phyloP scores from a whole-genome alignment of 352 stramenopile genomes.

The Peronospora belbahrii region DNA sequence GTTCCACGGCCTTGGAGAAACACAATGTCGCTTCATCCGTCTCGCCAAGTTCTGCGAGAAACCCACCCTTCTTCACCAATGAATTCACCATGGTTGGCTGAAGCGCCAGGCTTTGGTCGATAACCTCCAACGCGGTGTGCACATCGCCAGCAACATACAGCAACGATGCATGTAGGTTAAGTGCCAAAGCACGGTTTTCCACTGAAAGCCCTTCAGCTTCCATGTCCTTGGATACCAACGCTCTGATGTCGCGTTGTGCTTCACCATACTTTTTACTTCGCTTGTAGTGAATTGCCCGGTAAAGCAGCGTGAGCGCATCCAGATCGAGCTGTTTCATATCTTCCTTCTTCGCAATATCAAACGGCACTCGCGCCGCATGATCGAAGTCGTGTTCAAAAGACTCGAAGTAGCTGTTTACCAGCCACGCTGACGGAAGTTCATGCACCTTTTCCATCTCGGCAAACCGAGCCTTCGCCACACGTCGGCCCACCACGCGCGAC shows the following conservation, averaged over 20 bases:
- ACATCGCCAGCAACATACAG: slow-evolving; percentile 76
- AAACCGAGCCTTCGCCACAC: slow-evolving; percentile 63
- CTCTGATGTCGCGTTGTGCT: slow-evolving; percentile 41
- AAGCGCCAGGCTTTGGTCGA: slow-evolving; percentile 50
- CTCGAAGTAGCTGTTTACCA: slow-evolving; percentile 83
- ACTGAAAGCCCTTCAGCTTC: slow-evolving; percentile 24
- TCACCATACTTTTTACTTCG: slow-evolving; percentile 42
- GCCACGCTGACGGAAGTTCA: slow-evolving; percentile 66
- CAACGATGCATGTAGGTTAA: slow-evolving; percentile 78
- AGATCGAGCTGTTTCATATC: slow-evolving; percentile 29
- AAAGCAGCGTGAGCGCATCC: slow-evolving; percentile 44
- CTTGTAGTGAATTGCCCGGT: slow-evolving; percentile 64
- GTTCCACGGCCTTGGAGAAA: slow-evolving; percentile 55
- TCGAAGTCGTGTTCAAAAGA: slow-evolving; percentile 77
- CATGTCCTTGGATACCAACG: slow-evolving; percentile 33
- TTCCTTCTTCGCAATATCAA: slow-evolving; percentile 56
- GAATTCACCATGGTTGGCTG: slow-evolving; percentile 50
- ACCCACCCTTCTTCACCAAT: slow-evolving; percentile 76
- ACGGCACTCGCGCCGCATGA: slow-evolving; percentile 42
- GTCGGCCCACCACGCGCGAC: slow-evolving; percentile 52
- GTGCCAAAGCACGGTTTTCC: slow-evolving; percentile 41
- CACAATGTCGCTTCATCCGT: slow-evolving; percentile 50
- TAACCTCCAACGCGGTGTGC: slow-evolving; percentile 54
- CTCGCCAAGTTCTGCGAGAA: slow-evolving; percentile 66
- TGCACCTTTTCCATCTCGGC: slow-evolving; percentile 60